Evolutionary conservation across 306 rosid genomes (phyloP), one percentile per base, ranked within the genome.

Genomic region (Ceratonia siliqua): DNA sequence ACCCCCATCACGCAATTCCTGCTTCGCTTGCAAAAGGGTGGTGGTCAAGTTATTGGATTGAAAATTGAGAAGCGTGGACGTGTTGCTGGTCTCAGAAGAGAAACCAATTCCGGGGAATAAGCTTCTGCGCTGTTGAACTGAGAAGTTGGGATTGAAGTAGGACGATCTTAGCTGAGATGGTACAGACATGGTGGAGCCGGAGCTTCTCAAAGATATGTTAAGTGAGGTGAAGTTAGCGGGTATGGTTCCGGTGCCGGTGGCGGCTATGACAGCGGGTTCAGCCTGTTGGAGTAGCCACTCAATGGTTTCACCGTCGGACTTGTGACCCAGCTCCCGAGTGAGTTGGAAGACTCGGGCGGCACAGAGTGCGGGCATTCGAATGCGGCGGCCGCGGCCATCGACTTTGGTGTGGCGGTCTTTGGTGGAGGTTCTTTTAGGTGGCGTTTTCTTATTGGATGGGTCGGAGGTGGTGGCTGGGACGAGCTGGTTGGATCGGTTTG

Each of bases 231-330:
- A 93, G 79, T 93, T 93, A 0, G 98, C 98, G 0, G 98, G 98
- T 73, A 90, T 93, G 0, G 98, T 93, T 1, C 98, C 98, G 6
- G 98, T 90, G 4, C 98, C 98, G 0, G 97, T 90, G 63, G 98
- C 98, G 18, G 98, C 98, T 65, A 90, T 89, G 68, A 93, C 97
- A 0, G 98, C 79, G 0, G 98, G 98, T 50, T 93, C 98, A 0
- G 98, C 98, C 48, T 93, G 98, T 28, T 90, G 98, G 42, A 92
- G 98, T 0, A 89, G 80, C 94, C 94, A 89, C 79, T 89, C 94
- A 27, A 89, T 87, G 59, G 94, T 89, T 20, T 89, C 91, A 0
- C 94, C 94, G 43, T 89, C 94, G 7, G 94, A 87, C 77, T 87
- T 87, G 79, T 89, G 94, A 2, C 94, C 94, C 7, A 89, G 80